Conservation (phyloP, 495 filamentous ascomycete species). For the Hypoxylon lienhwacheense region DNA sequence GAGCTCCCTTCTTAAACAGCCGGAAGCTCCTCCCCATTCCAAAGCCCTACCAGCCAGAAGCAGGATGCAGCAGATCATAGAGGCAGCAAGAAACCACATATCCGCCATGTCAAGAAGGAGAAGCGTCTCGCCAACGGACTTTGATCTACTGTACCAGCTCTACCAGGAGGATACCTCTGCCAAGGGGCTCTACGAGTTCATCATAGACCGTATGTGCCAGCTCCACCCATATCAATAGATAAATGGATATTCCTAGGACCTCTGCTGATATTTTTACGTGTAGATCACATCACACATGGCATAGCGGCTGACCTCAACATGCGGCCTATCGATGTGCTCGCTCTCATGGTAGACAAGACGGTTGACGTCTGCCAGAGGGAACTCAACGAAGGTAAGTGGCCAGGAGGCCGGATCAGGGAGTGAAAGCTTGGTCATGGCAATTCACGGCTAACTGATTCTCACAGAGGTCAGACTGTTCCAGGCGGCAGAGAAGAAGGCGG, state of each 20-base stretch:
- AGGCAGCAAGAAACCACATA: slow-evolving; percentile 10
- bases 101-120: slow-evolving; percentile 21
- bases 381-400: slow-evolving; percentile 16
- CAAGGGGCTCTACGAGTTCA: slow-evolving; percentile 30
- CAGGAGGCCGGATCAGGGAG: not conserved
- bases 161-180: slow-evolving; percentile 24
- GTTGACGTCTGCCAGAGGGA: slow-evolving; percentile 19
- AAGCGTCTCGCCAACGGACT: slow-evolving; percentile 19
- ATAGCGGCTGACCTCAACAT: slow-evolving; percentile 11
- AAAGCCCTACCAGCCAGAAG: slow-evolving; percentile 5
- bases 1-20: no score
- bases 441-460: not conserved
- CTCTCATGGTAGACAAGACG: slow-evolving; percentile 22
- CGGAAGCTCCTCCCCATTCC: not conserved
- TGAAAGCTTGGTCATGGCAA: not conserved
- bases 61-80: slow-evolving; percentile 11
- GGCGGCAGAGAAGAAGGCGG: slow-evolving; percentile 11
- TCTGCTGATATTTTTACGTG: not conserved
- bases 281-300: slow-evolving; percentile 21
- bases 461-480: slow-evolving; percentile 14
- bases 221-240: not conserved
- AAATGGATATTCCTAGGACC: no score
- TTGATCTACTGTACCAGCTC: slow-evolving; percentile 28
- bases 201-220: slow-evolving; percentile 24
- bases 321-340: slow-evolving; percentile 24